A percentile compares a stretch with the other conserved stretches of the same genome.
Evolutionary conservation across 805 yeast genomes (phyloP).

Genomic region (Lachancea sp.): DNA sequence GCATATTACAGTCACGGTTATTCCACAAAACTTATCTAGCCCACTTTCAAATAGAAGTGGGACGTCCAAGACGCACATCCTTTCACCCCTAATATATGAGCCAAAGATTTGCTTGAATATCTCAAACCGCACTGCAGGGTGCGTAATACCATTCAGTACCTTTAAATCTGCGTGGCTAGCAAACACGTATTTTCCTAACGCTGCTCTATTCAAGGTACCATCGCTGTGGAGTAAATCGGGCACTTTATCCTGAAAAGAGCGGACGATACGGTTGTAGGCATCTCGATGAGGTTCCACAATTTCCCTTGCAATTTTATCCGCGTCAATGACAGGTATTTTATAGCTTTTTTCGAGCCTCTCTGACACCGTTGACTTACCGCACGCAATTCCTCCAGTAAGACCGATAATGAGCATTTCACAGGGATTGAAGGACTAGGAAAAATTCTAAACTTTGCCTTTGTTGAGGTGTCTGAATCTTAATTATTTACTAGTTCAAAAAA

Average conservation of each 20-base stretch:
- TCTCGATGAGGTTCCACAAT: conserved; percentile 74
- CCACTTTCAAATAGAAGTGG: conserved; percentile 84
- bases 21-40: conserved; percentile 65
- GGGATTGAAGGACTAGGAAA: no score
- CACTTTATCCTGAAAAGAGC: conserved; percentile 49
- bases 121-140: conserved; percentile 70
- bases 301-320: conserved; percentile 81
- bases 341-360: conserved; percentile 45
- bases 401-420: conserved; percentile 88
- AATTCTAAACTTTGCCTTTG: background rate
- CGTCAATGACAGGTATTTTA: conserved; percentile 66
- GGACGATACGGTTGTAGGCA: conserved; percentile 62
- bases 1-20: conserved; percentile 62
- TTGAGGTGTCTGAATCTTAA: background rate
- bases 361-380: conserved; percentile 95
- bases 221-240: conserved; percentile 42
- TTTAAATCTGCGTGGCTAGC: conserved; percentile 53
- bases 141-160: conserved; percentile 68
- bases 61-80: conserved; percentile 73
- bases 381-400: conserved; percentile 94
- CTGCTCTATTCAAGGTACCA: conserved; percentile 53
- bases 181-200: conserved; percentile 74
- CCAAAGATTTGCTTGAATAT: conserved; percentile 50
- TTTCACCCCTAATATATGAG: conserved; percentile 52
- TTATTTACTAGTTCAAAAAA: background rate